Base-by-base conservation (phyloP, 768 basidiomycete species). In the Russula lepida region DNA sequence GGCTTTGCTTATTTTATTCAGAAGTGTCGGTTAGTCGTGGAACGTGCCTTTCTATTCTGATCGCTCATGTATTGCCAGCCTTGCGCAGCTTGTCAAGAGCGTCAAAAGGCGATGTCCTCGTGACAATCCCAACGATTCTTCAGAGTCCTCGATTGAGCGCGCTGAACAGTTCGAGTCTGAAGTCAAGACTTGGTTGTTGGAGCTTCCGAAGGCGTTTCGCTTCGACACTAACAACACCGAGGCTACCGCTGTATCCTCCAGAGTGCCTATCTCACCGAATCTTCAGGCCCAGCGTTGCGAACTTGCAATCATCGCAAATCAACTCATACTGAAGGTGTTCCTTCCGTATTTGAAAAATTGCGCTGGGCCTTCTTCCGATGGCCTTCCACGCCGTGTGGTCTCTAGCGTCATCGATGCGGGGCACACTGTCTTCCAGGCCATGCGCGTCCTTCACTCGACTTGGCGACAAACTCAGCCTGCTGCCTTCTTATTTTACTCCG, bases 361-460 rank as follows among this genome's bases (percentile, higher is more conserved):
- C 67, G 68, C 61, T 37, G 63, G 39, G 54, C 68, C 57, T 55
- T 69, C 56, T 58, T 65, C 67, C 62, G 59, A 72, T 55, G 68
- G 72, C 57, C 69, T 75, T 12, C 74, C 76, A 56, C 78, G 78
- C 58, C 81, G 83, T 60, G 84, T 84, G 1, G 76, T 79, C 15
- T 76, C 80, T 39, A 81, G 83, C 35, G 79, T 79, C 32, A 75
- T 87, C 43, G 81, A 79, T 56, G 87, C 89, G 1, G 86, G 87
- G 11, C 86, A 88, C 66, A 71, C 72, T 2, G 79, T 89, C 59
- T 75, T 89, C 37, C 77, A 77, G 59, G 81, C 85, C 0, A 74
- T 77, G 43, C 74, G 74, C 58, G 64, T 75, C 46, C 69, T 82
- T 47, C 77, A 77, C 64, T 65, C 68, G 21, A 70, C 74, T 64